phyloP scores from a whole-genome alignment of 2,329 filamentous ascomycete species.

The Xylariaceae sp. region DNA sequence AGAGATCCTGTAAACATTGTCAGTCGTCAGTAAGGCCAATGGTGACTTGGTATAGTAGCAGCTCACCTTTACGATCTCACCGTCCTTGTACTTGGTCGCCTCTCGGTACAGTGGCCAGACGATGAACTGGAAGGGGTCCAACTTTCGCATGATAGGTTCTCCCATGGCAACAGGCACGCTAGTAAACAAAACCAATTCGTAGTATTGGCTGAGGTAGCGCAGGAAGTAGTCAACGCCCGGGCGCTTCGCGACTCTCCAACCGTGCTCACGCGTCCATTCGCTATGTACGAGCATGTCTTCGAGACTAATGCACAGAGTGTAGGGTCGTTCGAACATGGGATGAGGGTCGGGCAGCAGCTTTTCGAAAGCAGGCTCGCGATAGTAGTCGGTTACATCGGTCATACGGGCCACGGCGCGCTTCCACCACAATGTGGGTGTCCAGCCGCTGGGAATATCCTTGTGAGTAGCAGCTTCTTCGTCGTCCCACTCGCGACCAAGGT shows the following conservation, averaged over 20 bases:
- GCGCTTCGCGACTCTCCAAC: constrained; percentile 91
- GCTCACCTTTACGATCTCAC: constrained; percentile 87
- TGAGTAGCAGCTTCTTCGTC: constrained; percentile 67
- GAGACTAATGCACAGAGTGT: constrained; percentile 85
- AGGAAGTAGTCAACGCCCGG: constrained; percentile 97
- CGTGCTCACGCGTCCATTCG: constrained; percentile 89
- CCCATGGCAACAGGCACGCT: constrained; percentile 77
- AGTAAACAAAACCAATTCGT: constrained; percentile 95
- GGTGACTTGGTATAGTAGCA: neutral
- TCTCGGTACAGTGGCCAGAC: constrained; percentile 93
- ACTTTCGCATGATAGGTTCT: constrained; percentile 83
- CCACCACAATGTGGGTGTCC: constrained; percentile 71
- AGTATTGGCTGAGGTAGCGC: constrained; percentile 94
- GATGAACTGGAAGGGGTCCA: constrained; percentile 92
- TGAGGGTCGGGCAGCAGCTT: constrained; percentile 84
- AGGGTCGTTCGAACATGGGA: constrained; percentile 74
- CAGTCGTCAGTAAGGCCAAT: neutral
- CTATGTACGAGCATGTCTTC: constrained; percentile 94
- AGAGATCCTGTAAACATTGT: constrained; percentile 64
- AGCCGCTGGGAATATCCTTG: constrained; percentile 71
- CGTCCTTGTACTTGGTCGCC: constrained; percentile 94
- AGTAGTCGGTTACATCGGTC: constrained; percentile 76
- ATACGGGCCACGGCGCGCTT: constrained; percentile 71
- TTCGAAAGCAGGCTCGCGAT: constrained; percentile 90
- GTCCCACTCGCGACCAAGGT: constrained; percentile 85